Percentiles rank a stretch among this genome's conserved stretches.
Conservation (phyloP, 768 basidiomycete genomes). For the Cytidiella melzeri region DNA sequence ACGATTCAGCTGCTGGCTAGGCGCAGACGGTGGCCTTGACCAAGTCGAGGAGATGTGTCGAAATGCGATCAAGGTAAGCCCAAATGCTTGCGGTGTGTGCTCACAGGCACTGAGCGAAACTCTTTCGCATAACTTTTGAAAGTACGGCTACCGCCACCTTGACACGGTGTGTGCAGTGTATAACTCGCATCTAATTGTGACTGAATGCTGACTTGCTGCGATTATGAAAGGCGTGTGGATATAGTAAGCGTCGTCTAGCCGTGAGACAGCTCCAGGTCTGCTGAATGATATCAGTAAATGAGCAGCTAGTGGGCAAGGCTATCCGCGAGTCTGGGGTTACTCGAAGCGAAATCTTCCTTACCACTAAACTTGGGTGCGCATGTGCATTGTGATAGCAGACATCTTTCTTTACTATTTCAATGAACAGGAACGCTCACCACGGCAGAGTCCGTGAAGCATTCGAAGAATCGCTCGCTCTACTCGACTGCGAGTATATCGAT, state of each 20-base stretch:
- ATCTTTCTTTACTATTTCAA: background rate
- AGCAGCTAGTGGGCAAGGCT: slow-evolving; percentile 39
- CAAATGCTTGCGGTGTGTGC: too few species aligned
- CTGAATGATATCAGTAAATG: slow-evolving; percentile 28
- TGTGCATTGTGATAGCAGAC: background rate
- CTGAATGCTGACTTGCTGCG: slow-evolving; percentile 8
- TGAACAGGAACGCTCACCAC: slow-evolving; percentile 15
- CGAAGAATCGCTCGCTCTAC: slow-evolving; percentile 22
- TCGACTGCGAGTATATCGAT: slow-evolving; percentile 33
- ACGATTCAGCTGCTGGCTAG: background rate
- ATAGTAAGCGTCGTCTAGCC: slow-evolving; percentile 4
- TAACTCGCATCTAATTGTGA: too few species aligned
- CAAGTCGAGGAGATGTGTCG: background rate
- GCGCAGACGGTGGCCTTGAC: background rate
- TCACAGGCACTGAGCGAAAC: too few species aligned
- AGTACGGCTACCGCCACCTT: slow-evolving; percentile 9
- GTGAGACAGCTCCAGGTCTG: background rate
- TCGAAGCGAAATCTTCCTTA: slow-evolving; percentile 40
- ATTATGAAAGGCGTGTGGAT: slow-evolving; percentile 12
- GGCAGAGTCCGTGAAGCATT: slow-evolving; percentile 25
- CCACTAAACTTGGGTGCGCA: slow-evolving; percentile 41
- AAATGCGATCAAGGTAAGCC: background rate
- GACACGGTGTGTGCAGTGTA: slow-evolving; percentile 3
- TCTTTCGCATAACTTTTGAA: too few species aligned
- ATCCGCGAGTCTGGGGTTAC: slow-evolving; percentile 41